These are phyloP conservation scores for Fusarium torreyae DNA, from an alignment of 2,329 filamentous ascomycete species.

Conservation along the genomic window DNA sequence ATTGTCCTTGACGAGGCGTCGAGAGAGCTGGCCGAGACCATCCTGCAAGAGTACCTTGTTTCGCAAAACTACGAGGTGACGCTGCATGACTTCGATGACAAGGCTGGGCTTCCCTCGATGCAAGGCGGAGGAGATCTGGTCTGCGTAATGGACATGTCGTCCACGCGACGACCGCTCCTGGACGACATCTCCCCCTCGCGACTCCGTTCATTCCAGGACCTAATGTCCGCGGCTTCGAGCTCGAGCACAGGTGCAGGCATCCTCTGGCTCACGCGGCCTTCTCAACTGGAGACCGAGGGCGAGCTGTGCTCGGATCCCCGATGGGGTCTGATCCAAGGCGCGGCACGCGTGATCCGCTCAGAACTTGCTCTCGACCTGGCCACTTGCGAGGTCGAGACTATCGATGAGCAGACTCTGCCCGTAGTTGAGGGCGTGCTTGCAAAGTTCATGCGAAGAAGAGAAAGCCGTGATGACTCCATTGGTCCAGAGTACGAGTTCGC, in stretches of 20 bases:
- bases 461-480: constrained; percentile 8
- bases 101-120: constrained; percentile 7
- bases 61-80: constrained; percentile 8
- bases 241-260: constrained; percentile 8
- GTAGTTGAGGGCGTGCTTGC: constrained; percentile 10
- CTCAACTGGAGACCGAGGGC: constrained; percentile 10
- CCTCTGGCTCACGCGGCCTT: constrained; percentile 15
- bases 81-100: constrained; percentile 11
- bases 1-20: constrained; percentile 11
- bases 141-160: constrained; percentile 12
- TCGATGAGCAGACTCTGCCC: constrained; percentile 1
- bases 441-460: constrained; percentile 12
- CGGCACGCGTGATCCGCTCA: constrained; percentile 8
- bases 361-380: constrained; percentile 12
- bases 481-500: constrained; percentile 18
- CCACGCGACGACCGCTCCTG: constrained; percentile 9
- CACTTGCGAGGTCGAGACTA: constrained; percentile 13
- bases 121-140: constrained; percentile 13
- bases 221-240: constrained; percentile 8
- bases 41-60: constrained; percentile 7
- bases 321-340: constrained; percentile 11
- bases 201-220: constrained; percentile 12
- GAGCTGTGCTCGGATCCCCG: constrained; percentile 12
- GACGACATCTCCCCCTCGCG: constrained; percentile 10
- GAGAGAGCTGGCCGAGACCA: constrained; percentile 8